These are phyloP conservation scores for Noccaea caerulescens DNA, from an alignment of 345 rosid species.

Conservation along the genomic window DNA sequence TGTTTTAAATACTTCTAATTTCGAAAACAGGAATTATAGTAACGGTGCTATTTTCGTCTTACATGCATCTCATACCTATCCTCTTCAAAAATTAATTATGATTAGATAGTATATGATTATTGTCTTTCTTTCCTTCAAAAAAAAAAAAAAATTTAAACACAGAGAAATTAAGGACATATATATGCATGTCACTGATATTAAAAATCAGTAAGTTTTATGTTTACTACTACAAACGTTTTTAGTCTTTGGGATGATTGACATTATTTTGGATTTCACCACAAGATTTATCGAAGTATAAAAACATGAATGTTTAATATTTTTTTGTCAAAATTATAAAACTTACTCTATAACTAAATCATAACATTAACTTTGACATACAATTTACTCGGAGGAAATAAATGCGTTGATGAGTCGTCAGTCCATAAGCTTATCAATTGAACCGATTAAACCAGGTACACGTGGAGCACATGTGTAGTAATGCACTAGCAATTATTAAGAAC, in stretches of 20 bases:
- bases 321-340: neutral
- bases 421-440: conserved; percentile 12
- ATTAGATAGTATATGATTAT: neutral
- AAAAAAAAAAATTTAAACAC: too few relatives aligned
- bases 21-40: neutral
- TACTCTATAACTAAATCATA: neutral
- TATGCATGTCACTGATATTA: neutral
- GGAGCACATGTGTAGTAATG: conserved; percentile 57
- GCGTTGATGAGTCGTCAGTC: neutral
- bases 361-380: neutral
- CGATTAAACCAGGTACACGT: conserved; percentile 42
- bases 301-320: neutral
- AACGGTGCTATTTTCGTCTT: neutral
- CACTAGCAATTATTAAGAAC: conserved; percentile 57
- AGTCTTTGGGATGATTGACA: neutral
- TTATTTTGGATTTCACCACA: neutral
- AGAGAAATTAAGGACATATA: neutral
- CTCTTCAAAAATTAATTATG: neutral
- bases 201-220: neutral
- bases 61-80: neutral
- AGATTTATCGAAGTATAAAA: neutral
- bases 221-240: neutral
- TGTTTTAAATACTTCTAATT: neutral
- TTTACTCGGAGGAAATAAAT: neutral
- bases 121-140: neutral